These are phyloP conservation scores for Hymenoscyphus scutula DNA, from an alignment of 2,329 filamentous ascomycete genomes.

Conservation along the genomic window DNA sequence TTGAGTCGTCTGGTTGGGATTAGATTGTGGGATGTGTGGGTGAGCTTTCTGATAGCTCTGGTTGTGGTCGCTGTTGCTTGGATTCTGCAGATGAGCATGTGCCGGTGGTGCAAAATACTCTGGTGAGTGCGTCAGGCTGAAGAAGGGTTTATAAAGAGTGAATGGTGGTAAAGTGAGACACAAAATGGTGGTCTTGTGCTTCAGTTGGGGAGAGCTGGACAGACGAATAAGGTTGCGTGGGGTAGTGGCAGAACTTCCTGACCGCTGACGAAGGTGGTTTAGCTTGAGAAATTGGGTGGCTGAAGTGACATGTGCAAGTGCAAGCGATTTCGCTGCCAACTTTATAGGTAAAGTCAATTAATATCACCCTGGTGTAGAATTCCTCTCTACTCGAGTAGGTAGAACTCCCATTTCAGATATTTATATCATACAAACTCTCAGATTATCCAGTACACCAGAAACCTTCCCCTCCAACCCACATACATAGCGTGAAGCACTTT, in stretches of 20 bases:
- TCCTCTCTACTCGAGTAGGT: too few relatives aligned
- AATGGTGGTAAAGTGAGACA: not conserved
- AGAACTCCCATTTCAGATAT: too few relatives aligned
- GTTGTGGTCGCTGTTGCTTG: slow-evolving; percentile 21
- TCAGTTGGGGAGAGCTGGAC: not conserved
- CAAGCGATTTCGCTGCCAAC: too few relatives aligned
- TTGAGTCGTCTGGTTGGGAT: slow-evolving; percentile 23
- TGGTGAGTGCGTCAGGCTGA: not conserved
- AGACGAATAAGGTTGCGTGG: not conserved
- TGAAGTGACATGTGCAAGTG: too few relatives aligned
- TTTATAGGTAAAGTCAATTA: too few relatives aligned
- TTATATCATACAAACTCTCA: too few relatives aligned
- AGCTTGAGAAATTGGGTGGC: too few relatives aligned
- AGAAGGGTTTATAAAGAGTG: not conserved
- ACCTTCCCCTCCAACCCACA: too few relatives aligned
- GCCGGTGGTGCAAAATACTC: slow-evolving; percentile 5
- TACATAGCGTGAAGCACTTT: too few relatives aligned
- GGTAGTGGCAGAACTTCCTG: not conserved
- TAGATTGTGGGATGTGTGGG: slow-evolving; percentile 25
- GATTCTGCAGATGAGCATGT: slow-evolving; percentile 24
- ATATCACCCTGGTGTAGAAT: too few relatives aligned
- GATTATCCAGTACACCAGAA: too few relatives aligned
- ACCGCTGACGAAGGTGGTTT: too few relatives aligned
- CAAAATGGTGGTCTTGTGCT: not conserved
- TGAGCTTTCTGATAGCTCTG: slow-evolving; percentile 23